These are phyloP conservation scores for Apiotrichum mycotoxinovorans DNA, from an alignment of 1,284 basidiomycete genomes.

Conservation along the genomic window DNA sequence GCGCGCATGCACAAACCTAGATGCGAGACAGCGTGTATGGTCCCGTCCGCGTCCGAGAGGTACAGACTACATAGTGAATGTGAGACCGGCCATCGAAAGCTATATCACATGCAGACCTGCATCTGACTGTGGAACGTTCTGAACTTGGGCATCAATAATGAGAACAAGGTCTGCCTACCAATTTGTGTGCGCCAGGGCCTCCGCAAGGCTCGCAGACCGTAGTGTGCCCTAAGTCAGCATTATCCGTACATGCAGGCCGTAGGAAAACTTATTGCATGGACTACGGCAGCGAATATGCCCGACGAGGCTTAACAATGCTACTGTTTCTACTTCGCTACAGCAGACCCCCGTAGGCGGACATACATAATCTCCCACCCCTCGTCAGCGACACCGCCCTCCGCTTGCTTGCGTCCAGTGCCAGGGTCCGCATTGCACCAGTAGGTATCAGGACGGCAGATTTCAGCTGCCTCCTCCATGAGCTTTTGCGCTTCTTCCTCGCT, in stretches of 20 bases:
- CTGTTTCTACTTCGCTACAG: constrained; percentile 10
- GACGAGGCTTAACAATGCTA: no score
- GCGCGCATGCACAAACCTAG: no score
- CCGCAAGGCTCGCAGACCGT: constrained; percentile 16
- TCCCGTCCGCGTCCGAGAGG: no score
- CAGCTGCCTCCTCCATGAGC: constrained; percentile 64
- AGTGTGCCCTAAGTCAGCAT: not conserved
- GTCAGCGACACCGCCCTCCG: constrained; percentile 16
- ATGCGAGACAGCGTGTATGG: no score
- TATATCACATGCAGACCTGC: constrained; percentile 68
- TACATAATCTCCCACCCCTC: constrained; percentile 71
- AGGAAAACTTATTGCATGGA: not conserved
- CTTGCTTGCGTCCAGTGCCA: constrained; percentile 21
- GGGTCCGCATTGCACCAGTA: constrained; percentile 43
- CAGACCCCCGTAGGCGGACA: constrained; percentile 61
- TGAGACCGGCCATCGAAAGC: constrained; percentile 68
- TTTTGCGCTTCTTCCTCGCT: constrained; percentile 57
- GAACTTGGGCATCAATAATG: constrained; percentile 63
- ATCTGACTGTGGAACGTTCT: constrained; percentile 79
- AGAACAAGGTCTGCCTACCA: constrained; percentile 77
- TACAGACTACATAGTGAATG: no score
- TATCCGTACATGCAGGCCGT: not conserved
- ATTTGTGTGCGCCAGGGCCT: constrained; percentile 55
- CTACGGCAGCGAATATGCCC: no score
- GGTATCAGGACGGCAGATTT: constrained; percentile 59